Evolutionary conservation across 1,139 yeast species (phyloP).

Genomic region (Pichia sp.): DNA sequence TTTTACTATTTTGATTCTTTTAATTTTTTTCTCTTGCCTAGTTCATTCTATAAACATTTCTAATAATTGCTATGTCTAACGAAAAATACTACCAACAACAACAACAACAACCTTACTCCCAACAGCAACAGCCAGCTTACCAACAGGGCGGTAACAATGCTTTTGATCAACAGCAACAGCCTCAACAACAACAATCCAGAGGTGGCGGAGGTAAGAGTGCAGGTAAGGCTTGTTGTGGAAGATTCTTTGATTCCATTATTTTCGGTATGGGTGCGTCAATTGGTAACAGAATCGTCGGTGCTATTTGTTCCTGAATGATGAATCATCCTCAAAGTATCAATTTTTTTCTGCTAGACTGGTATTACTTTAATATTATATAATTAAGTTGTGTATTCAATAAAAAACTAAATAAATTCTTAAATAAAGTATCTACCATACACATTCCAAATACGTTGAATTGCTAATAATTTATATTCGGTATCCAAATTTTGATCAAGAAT

Average conservation of each 20-base stretch:
- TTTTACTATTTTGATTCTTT: background rate
- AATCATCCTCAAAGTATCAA: too few relatives aligned
- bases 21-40: background rate
- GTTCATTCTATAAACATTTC: background rate
- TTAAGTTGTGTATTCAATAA: background rate
- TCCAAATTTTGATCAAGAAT: conserved; percentile 33
- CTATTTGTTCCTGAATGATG: conserved; percentile 12
- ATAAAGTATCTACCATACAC: conserved; percentile 37
- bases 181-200: conserved; percentile 2
- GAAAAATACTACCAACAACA: conserved; percentile 3
- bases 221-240: conserved; percentile 4
- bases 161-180: background rate
- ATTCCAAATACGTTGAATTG: conserved; percentile 50
- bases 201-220: background rate
- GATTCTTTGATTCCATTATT: conserved; percentile 15
- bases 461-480: conserved; percentile 34
- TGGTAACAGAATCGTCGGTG: conserved; percentile 12
- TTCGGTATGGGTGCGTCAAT: conserved; percentile 18
- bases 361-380: background rate
- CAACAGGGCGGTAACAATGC: background rate
- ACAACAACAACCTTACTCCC: background rate
- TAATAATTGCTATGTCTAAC: background rate
- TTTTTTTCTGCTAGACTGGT: background rate
- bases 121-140: background rate
- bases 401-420: background rate